These are phyloP conservation scores for Grammothele lineata DNA, from an alignment of 768 basidiomycete genomes.

Conservation along the genomic window DNA sequence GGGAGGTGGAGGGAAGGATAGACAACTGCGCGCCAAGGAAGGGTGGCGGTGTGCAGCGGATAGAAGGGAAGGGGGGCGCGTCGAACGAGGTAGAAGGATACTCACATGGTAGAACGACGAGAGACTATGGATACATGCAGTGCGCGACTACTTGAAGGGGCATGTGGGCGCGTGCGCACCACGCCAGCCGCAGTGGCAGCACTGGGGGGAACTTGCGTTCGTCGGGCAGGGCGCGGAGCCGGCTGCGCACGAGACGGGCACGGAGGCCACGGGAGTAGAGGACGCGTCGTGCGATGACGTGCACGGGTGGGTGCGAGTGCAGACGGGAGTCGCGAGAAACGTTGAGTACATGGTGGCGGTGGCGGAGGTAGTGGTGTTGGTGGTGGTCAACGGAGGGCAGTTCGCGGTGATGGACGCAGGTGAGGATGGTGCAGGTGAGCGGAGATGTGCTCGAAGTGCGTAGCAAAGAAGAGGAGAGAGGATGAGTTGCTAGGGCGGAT, in stretches of 20 bases:
- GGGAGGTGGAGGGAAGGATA: background rate
- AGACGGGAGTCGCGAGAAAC: conserved; percentile 3
- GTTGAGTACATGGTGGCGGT: conserved; percentile 14
- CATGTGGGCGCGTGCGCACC: conserved; percentile 55
- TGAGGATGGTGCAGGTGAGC: conserved; percentile 2
- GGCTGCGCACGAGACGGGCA: conserved; percentile 23
- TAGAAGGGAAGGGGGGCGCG: background rate
- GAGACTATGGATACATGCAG: conserved; percentile 17
- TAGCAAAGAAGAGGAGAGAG: background rate
- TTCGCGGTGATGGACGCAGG: conserved; percentile 7
- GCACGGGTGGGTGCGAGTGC: conserved; percentile 11
- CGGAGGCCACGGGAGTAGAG: conserved; percentile 18
- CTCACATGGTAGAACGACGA: conserved; percentile 24
- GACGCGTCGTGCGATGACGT: conserved; percentile 12
- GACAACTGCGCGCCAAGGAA: background rate
- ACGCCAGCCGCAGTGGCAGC: conserved; percentile 75
- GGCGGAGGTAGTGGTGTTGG: conserved; percentile 6
- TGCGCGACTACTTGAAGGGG: conserved; percentile 53
- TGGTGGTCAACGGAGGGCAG: background rate
- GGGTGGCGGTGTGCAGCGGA: conserved; percentile 3
- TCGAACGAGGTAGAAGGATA: conserved; percentile 3
- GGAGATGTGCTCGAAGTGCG: background rate
- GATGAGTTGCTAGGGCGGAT: conserved; percentile 3
- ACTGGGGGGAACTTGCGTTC: conserved; percentile 64
- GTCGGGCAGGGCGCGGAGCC: conserved; percentile 30